These are phyloP conservation scores for Nematocida minor DNA, from an alignment of 371 early-diverging fungal species.

Conservation along the genomic window DNA sequence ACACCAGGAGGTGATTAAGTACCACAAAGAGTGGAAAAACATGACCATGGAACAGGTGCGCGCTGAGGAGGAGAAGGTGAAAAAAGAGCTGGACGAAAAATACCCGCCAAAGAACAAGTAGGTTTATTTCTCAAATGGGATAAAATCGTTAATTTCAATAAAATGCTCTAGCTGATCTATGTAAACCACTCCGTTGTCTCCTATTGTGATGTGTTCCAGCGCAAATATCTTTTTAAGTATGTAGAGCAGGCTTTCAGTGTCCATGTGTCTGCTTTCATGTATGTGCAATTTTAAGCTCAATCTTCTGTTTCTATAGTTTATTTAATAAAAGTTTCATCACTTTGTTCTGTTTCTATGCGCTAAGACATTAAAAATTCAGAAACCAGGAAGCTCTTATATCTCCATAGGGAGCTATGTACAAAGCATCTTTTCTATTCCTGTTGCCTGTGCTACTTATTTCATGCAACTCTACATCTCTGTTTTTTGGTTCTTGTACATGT, in stretches of 20 bases:
- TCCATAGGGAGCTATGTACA: no score
- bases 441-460: neutral
- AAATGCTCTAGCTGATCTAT: neutral
- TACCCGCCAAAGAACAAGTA: constrained; percentile 11
- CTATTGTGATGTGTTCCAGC: constrained; percentile 11
- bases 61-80: constrained; percentile 50
- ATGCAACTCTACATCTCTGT: neutral
- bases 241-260: neutral
- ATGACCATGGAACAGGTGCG: constrained; percentile 52
- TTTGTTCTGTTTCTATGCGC: no score
- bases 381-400: no score
- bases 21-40: constrained; percentile 60
- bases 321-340: no score
- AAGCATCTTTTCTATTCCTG: no score
- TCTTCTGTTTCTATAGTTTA: no score
- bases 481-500: no score
- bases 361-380: no score
- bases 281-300: no score
- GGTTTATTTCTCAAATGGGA: neutral
- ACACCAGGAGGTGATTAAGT: constrained; percentile 59
- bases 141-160: neutral
- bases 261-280: no score
- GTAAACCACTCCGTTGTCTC: constrained; percentile 36
- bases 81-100: constrained; percentile 19
- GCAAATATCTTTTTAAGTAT: constrained; percentile 36